Percentiles rank a stretch among this genome's conserved stretches.
phyloP scores from a whole-genome alignment of 805 yeast genomes.

The Sungouiozyma ichnusensis region DNA sequence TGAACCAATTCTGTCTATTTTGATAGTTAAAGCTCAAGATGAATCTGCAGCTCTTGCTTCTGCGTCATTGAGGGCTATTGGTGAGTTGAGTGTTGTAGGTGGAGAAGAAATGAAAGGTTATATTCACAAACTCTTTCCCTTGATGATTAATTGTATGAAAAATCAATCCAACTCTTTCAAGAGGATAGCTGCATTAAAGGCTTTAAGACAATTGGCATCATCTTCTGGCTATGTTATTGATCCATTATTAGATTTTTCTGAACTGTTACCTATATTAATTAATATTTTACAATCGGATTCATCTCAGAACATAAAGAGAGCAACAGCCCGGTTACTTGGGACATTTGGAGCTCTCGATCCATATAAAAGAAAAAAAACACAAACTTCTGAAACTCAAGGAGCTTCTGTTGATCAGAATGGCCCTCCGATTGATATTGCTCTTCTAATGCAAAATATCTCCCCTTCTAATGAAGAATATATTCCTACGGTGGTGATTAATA shows the following conservation, averaged over 20 bases:
- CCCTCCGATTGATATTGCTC: constrained; percentile 77
- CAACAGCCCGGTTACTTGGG: constrained; percentile 79
- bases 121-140: constrained; percentile 68
- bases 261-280: constrained; percentile 64
- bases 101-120: constrained; percentile 73
- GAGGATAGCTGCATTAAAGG: constrained; percentile 74
- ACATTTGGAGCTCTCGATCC: constrained; percentile 93
- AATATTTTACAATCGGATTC: constrained; percentile 71
- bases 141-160: constrained; percentile 73
- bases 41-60: constrained; percentile 69
- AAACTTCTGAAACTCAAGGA: constrained; percentile 44
- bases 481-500: constrained; percentile 84
- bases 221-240: constrained; percentile 91
- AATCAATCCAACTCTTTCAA: constrained; percentile 79
- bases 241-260: constrained; percentile 83
- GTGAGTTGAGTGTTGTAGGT: constrained; percentile 77
- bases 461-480: constrained; percentile 86
- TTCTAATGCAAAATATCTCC: constrained; percentile 83
- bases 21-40: constrained; percentile 67
- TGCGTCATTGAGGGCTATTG: constrained; percentile 72
- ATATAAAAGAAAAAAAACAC: constrained; percentile 82
- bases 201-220: constrained; percentile 77
- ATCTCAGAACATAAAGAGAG: constrained; percentile 64
- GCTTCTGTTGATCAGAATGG: constrained; percentile 60
- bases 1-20: constrained; percentile 72